These are phyloP conservation scores for Aspergillus sp. DNA, from an alignment of 2,329 filamentous ascomycete genomes.

Conservation along the genomic window DNA sequence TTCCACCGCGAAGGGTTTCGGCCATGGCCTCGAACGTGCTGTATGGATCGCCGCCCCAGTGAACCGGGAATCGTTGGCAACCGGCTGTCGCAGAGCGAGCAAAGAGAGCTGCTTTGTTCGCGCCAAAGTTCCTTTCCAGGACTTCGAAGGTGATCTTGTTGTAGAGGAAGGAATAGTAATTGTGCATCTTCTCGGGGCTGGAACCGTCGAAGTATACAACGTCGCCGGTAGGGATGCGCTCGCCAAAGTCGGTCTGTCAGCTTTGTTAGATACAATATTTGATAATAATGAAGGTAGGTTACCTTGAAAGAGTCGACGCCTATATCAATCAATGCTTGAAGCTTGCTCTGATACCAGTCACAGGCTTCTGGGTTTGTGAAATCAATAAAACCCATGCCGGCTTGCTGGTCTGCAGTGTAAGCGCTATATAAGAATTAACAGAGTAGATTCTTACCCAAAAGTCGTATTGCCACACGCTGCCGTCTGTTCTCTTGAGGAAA, in stretches of 20 bases:
- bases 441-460: neutral
- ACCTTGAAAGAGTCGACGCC: slow-evolving; percentile 11
- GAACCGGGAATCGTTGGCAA: slow-evolving; percentile 10
- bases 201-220: slow-evolving; percentile 9
- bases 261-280: too few relatives aligned
- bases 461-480: slow-evolving; percentile 13
- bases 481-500: slow-evolving; percentile 8
- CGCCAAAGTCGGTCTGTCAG: slow-evolving; percentile 10
- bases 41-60: slow-evolving; percentile 13
- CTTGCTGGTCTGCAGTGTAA: neutral
- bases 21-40: slow-evolving; percentile 12
- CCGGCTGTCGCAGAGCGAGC: slow-evolving; percentile 10
- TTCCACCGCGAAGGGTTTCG: slow-evolving; percentile 9
- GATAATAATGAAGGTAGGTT: too few relatives aligned
- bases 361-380: slow-evolving; percentile 14
- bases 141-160: slow-evolving; percentile 12
- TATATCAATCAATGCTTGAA: slow-evolving; percentile 8
- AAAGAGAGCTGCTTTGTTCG: slow-evolving; percentile 10
- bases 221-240: slow-evolving; percentile 12
- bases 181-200: slow-evolving; percentile 11
- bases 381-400: slow-evolving; percentile 13
- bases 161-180: slow-evolving; percentile 13
- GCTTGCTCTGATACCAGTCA: slow-evolving; percentile 13
- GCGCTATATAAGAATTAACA: too few relatives aligned
- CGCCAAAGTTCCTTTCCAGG: slow-evolving; percentile 1